Base-by-base conservation (phyloP, 1,284 basidiomycete species). In the Porodaedalea pini region DNA sequence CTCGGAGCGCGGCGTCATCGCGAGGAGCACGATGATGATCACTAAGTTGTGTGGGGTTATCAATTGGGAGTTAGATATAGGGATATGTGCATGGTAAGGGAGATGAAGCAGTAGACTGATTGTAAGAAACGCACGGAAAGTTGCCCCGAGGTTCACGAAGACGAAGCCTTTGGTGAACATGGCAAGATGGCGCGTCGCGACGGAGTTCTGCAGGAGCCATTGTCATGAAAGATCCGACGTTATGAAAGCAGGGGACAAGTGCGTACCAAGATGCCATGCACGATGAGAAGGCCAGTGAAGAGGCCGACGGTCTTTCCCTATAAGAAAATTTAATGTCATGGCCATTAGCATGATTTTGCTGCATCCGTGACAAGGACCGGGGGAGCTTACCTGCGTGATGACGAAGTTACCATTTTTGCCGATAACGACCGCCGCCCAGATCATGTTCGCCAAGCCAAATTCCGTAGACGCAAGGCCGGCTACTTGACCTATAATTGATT, bases 371-470 rank as follows among this genome's bases (percentile, higher is more conserved):
- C 40, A 29, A 36, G 19, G 19, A 43, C 5, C 2, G 21, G 19
- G n/a, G 29, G 21, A 25, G 23, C 29, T 34, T 43, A 61, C 59
- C 44, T 50, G 39, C 1, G 59, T 61, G 31, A 61, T 57, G 25
- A 40, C 52, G 63, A 78, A 82, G 57, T 78, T 65, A n/a, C 78
- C 78, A 54, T 75, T 75, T 79, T 78, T 56, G 36, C 57, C 51
- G 21, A 86, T 69, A 25, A 77, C 78, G 17, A 82, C 85, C 0
- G 89, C 92, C 11, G 88, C 86, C 73, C 90, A 87, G 61, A 96
- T 94, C 94, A 96, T 95, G 68, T 83, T 82, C 27, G 89, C 80
- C 21, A 97, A 78, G 56, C 93, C 94, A 67, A 90, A 96, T 70
- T 95, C 94, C 1, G 92, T 94, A 1, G 90, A 92, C 1, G 90